A percentile compares a stretch with the other conserved stretches of the same genome.
Conservation (phyloP, 345 rosid genomes). For the Anastatica hierochuntica region DNA sequence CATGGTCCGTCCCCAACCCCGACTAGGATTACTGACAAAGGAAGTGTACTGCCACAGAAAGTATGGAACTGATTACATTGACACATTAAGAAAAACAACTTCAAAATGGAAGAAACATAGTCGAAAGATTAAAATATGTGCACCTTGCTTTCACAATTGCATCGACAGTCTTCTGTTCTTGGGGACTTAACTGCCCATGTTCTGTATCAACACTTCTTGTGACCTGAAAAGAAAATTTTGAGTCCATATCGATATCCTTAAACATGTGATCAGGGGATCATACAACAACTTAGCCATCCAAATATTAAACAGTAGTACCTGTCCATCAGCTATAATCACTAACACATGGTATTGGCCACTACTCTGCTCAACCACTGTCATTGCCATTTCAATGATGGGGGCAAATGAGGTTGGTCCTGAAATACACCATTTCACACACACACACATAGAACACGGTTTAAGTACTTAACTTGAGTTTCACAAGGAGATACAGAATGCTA, state of each 20-base stretch:
- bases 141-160: constrained; percentile 95
- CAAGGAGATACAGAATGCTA: constrained; percentile 12
- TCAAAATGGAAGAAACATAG: not conserved
- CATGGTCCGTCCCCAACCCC: constrained; percentile 99
- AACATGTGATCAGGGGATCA: not conserved
- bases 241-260: too few species aligned
- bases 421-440: too few species aligned
- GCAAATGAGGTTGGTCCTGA: constrained; percentile 97
- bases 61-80: not conserved
- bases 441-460: not conserved
- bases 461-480: not conserved
- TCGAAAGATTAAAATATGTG: not conserved
- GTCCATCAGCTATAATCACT: constrained; percentile 95
- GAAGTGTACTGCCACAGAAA: constrained; percentile 34
- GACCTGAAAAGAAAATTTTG: constrained; percentile 54
- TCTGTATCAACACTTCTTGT: constrained; percentile 61
- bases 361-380: constrained; percentile 80
- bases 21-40: constrained; percentile 72
- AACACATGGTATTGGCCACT: constrained; percentile 93
- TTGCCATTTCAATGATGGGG: constrained; percentile 89
- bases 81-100: too few species aligned
- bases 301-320: constrained; percentile 49
- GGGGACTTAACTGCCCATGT: constrained; percentile 66
- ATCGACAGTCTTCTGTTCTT: constrained; percentile 83
- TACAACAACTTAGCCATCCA: not conserved